These are phyloP conservation scores for Fomitopsis schrenkii DNA, from an alignment of 1,284 basidiomycete genomes.

Conservation along the genomic window DNA sequence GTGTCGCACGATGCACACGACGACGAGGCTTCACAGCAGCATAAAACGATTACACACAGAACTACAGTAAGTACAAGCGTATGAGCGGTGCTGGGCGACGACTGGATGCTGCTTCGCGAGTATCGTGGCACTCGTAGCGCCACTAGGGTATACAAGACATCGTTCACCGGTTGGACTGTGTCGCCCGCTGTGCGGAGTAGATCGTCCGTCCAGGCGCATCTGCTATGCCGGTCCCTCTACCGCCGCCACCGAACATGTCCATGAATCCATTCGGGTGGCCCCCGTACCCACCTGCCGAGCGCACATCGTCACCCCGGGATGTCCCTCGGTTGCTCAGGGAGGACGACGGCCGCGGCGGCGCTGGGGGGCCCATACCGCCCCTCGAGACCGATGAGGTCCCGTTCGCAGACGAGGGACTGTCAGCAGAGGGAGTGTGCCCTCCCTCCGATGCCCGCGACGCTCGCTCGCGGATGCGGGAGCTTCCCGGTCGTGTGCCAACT, in stretches of 20 bases:
- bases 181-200: conserved; percentile 22
- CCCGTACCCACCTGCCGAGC: conserved; percentile 13
- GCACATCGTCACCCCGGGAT: conserved; percentile 3
- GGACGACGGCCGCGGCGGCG: neutral
- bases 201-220: conserved; percentile 29
- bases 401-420: conserved; percentile 3
- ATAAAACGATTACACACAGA: neutral
- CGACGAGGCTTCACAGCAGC: neutral
- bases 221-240: conserved; percentile 13
- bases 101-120: neutral
- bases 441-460: conserved; percentile 13
- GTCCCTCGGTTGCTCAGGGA: conserved; percentile 3
- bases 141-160: neutral
- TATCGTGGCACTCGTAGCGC: neutral
- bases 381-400: neutral
- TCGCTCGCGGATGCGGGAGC: conserved; percentile 17
- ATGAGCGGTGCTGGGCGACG: neutral
- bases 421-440: conserved; percentile 2
- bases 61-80: neutral
- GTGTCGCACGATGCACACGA: neutral
- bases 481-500: conserved; percentile 14
- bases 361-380: conserved; percentile 2
- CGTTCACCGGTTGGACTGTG: neutral
- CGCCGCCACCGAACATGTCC: conserved; percentile 15
- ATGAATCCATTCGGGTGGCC: conserved; percentile 24